These are phyloP conservation scores for Phaffomyces thermotolerans DNA, from an alignment of 805 yeast genomes.

Conservation along the genomic window DNA sequence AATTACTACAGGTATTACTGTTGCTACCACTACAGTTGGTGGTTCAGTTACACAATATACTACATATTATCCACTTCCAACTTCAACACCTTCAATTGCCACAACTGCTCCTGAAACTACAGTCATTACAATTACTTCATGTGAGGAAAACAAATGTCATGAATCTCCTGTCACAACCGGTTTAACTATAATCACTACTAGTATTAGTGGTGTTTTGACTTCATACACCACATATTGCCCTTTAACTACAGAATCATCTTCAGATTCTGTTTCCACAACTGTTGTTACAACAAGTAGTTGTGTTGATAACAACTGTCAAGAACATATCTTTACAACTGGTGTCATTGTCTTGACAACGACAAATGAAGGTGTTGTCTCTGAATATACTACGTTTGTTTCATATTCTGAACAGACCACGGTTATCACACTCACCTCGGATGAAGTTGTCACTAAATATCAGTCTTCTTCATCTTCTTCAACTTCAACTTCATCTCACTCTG, in stretches of 20 bases:
- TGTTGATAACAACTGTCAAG: neutral
- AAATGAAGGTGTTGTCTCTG: neutral
- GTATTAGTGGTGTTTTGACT: neutral
- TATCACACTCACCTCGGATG: neutral
- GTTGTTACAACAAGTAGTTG: neutral
- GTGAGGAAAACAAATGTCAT: slow-evolving; percentile 1
- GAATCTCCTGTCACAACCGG: neutral
- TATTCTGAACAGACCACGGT: neutral
- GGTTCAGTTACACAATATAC: slow-evolving; percentile 1
- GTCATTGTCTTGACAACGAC: neutral
- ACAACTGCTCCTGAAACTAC: neutral
- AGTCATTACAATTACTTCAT: neutral
- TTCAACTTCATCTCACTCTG: neutral
- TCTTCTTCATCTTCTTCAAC: neutral
- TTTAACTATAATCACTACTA: slow-evolving; percentile 1
- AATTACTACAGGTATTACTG: neutral
- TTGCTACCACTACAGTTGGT: neutral
- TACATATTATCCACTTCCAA: slow-evolving; percentile 3
- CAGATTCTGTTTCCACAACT: neutral
- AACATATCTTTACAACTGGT: neutral
- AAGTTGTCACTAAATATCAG: neutral
- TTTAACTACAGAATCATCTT: neutral
- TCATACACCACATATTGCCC: slow-evolving; percentile 5
- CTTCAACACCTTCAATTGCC: neutral
- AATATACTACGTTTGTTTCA: neutral